Conservation (phyloP, 2,329 filamentous ascomycete genomes). For the Metarhizium robertsii region DNA sequence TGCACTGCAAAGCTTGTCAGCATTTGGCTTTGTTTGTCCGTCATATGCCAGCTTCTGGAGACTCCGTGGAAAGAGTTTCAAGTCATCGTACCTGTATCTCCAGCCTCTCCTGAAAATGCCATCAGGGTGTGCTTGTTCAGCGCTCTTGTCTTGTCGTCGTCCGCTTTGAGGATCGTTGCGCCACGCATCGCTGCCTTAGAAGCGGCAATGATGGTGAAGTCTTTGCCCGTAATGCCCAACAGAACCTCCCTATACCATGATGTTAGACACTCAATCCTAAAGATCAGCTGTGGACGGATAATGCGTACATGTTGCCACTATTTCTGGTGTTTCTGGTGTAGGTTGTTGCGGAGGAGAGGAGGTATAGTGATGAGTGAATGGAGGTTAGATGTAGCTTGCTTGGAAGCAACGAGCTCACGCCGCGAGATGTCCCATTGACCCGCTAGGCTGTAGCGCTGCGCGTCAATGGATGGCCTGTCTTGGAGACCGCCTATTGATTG, state of each 20-base stretch:
- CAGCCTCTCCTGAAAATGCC: slow-evolving; percentile 91
- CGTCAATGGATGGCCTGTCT: slow-evolving; percentile 18
- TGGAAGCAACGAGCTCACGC: slow-evolving; percentile 6
- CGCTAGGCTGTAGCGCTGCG: slow-evolving; percentile 29
- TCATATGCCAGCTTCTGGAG: background rate
- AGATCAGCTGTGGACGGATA: background rate
- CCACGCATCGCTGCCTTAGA: slow-evolving; percentile 98
- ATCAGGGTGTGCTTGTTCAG: slow-evolving; percentile 93
- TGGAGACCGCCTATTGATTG: slow-evolving; percentile 7
- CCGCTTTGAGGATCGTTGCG: slow-evolving; percentile 86
- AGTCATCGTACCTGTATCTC: slow-evolving; percentile 67
- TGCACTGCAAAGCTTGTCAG: slow-evolving; percentile 56
- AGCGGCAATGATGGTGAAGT: slow-evolving; percentile 95
- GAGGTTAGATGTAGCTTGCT: background rate
- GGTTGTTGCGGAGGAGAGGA: slow-evolving; percentile 6
- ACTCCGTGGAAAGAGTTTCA: background rate
- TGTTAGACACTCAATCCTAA: background rate
- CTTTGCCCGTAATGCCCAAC: slow-evolving; percentile 95
- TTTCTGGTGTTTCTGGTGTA: background rate
- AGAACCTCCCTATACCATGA: slow-evolving; percentile 75
- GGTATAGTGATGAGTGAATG: background rate
- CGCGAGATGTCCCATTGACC: slow-evolving; percentile 1
- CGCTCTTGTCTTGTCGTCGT: slow-evolving; percentile 90
- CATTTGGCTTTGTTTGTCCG: background rate
- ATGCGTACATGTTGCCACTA: slow-evolving; percentile 6